A percentile compares a stretch with the other conserved stretches of the same genome.
phyloP scores from a whole-genome alignment of 2,329 filamentous ascomycete genomes.

The Neonectria magnoliae region DNA sequence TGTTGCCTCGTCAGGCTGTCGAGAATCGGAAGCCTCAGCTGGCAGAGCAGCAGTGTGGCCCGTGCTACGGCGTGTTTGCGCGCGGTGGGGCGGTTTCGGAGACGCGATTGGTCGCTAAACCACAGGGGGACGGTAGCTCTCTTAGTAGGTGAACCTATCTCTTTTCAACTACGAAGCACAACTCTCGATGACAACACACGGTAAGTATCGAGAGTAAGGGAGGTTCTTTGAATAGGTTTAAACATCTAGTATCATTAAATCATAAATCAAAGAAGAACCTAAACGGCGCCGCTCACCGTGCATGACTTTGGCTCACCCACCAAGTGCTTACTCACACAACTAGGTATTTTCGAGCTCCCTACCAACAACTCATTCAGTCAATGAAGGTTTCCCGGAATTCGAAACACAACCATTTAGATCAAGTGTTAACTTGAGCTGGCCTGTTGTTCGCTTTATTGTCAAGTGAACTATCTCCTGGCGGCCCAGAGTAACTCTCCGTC shows the following conservation, averaged over 20 bases:
- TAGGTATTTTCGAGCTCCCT: neutral
- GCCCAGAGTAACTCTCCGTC: too few relatives aligned
- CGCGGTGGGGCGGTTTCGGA: neutral
- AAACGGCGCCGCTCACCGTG: too few relatives aligned
- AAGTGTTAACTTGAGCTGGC: too few relatives aligned
- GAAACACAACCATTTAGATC: neutral
- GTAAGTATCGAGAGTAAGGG: neutral
- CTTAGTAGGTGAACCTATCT: neutral
- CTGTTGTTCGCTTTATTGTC: neutral
- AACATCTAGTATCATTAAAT: neutral
- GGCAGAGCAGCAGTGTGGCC: slow-evolving; percentile 16
- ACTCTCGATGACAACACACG: neutral
- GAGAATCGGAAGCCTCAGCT: slow-evolving; percentile 29
- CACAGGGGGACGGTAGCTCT: neutral
- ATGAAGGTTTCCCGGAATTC: neutral
- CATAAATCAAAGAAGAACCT: neutral
- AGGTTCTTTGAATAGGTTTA: neutral
- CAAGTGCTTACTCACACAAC: neutral
- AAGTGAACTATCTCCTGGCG: neutral
- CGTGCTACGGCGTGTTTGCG: slow-evolving; percentile 8
- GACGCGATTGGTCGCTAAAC: slow-evolving; percentile 5
- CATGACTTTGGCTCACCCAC: too few relatives aligned
- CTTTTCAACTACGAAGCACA: neutral
- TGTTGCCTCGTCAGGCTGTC: slow-evolving; percentile 32
- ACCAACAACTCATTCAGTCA: neutral